Evolutionary conservation across 768 basidiomycete genomes (phyloP), one percentile per base, ranked within the genome.

Genomic region (Steccherinum ochraceum): DNA sequence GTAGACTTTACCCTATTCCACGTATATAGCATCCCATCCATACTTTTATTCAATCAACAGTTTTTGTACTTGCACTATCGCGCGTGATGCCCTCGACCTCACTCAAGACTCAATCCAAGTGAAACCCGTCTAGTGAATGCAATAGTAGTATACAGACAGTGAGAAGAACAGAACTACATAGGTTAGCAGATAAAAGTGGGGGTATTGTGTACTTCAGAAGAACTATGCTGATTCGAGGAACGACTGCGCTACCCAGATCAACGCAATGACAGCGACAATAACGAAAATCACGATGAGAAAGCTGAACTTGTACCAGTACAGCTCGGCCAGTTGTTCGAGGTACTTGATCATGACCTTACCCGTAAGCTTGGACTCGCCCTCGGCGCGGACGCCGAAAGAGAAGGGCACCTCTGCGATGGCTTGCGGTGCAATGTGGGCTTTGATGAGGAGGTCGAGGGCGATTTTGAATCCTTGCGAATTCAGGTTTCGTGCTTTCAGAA

Each of bases 401-500:
- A 62, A 64, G 12, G 63, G 63, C 46, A 64, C 63, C 47, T 64
- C 63, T 3, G 63, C 61, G 42, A 64, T 62, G 23, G 59, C 61
- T 41, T 56, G 24, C 16, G 50, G 40, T 3, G 58, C 50, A n/a
- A 64, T 56, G 44, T 58, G 54, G 24, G 60, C 56, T 50, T 64
- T 64, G 52, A 64, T 57, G 43, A 64, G 63, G 26, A 64, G 54
- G 55, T 64, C 63, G 40, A 64, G 61, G 16, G 63, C 63, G 44
- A 64, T 64, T 46, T 64, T 64, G 57, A 64, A 64, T n/a, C 63
- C 63, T 24, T 54, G 46, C 20, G 57, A 50, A 53, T 64, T 64
- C n/a, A 64, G 54, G 21, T 53, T 53, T 16, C 58, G 56, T 24
- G 61, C 60, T 50, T 62, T 62, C 12, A 64, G 52, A 61, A 64